Evolutionary conservation across 108 stramenopile genomes (phyloP).

Genomic region (Conticribra guillardii): DNA sequence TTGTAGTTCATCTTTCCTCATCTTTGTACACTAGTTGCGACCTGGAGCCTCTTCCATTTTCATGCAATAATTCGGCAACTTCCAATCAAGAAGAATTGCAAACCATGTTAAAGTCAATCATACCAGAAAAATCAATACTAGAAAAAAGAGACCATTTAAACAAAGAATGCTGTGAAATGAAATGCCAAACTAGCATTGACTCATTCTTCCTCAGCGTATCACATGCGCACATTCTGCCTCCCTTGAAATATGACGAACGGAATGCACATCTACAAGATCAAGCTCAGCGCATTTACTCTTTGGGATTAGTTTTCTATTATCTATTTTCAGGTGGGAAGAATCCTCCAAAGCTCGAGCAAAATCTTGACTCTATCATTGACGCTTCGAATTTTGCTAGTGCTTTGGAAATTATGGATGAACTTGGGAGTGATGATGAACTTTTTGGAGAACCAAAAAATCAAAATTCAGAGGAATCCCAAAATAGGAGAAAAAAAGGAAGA

Average conservation of each 20-base stretch:
- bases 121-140: not conserved
- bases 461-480: no score
- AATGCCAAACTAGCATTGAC: not conserved
- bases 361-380: no score
- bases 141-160: not conserved
- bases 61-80: no score
- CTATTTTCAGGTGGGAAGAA: conserved; percentile 25
- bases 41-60: not conserved
- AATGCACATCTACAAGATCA: not conserved
- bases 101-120: no score
- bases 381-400: not conserved
- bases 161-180: not conserved
- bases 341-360: not conserved
- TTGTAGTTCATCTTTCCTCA: conserved; percentile 6
- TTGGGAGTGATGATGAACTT: no score
- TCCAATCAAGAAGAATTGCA: no score
- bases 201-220: not conserved
- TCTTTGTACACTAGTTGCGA: not conserved
- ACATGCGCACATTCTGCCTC: conserved; percentile 5
- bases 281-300: conserved; percentile 14
- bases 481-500: not conserved
- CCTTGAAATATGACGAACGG: not conserved
- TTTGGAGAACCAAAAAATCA: no score
- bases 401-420: not conserved
- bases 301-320: conserved; percentile 29